Evolutionary conservation across 345 rosid genomes (phyloP).

Genomic region (Citrus inodora): DNA sequence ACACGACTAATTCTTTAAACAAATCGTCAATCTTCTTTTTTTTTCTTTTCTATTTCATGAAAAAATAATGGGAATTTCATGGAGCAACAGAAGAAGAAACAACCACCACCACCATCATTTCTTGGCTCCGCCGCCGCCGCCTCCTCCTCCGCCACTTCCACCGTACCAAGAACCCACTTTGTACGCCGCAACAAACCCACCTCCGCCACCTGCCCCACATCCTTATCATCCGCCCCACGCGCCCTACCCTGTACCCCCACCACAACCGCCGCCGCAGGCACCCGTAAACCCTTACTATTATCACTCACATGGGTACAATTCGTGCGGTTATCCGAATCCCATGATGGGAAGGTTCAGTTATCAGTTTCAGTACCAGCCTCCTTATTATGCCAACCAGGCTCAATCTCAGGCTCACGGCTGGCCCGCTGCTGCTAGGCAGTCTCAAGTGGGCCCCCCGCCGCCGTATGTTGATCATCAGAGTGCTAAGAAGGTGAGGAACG

Average conservation of each 20-base stretch:
- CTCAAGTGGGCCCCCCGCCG: constrained; percentile 40
- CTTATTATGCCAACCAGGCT: constrained; percentile 47
- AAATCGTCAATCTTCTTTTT: background rate
- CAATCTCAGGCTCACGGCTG: constrained; percentile 41
- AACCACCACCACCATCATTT: constrained; percentile 33
- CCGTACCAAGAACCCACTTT: constrained; percentile 23
- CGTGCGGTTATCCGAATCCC: constrained; percentile 32
- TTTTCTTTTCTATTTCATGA: background rate
- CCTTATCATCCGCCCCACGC: constrained; percentile 31
- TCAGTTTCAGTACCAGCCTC: constrained; percentile 36
- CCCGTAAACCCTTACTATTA: constrained; percentile 32
- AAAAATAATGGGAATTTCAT: constrained; percentile 65
- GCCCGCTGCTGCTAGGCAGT: constrained; percentile 32
- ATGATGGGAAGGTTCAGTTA: constrained; percentile 41
- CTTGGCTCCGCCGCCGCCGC: constrained; percentile 37
- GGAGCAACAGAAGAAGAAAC: constrained; percentile 66
- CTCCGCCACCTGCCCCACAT: constrained; percentile 25
- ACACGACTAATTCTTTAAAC: background rate
- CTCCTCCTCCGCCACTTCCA: constrained; percentile 20
- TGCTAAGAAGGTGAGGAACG: constrained; percentile 88
- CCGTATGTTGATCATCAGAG: constrained; percentile 79
- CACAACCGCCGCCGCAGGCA: constrained; percentile 30
- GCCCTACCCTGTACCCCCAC: constrained; percentile 33
- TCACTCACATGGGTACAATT: constrained; percentile 30
- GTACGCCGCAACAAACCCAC: constrained; percentile 16